A percentile compares a stretch with the other conserved stretches of the same genome.
Conservation (phyloP, 2,329 filamentous ascomycete genomes). For the Ophiostoma australiae region DNA sequence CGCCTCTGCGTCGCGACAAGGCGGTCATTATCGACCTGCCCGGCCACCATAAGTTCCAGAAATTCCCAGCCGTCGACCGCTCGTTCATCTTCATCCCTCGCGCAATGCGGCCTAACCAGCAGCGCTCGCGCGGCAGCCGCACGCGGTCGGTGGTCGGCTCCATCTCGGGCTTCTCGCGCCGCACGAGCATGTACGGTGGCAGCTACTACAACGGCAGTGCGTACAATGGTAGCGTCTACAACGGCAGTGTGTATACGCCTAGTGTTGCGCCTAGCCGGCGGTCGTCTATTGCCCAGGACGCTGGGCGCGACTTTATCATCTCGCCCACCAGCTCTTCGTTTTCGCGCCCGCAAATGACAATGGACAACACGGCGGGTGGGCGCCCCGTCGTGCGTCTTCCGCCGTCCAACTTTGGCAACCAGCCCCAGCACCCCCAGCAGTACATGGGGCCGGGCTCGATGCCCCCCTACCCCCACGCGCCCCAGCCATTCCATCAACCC, state of each 20-base stretch:
- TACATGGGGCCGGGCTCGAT: constrained; percentile 6
- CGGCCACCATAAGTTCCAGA: constrained; percentile 72
- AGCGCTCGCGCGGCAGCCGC: constrained; percentile 69
- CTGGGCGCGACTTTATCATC: constrained; percentile 66
- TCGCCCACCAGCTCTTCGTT: constrained; percentile 77
- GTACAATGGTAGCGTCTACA: constrained; percentile 53
- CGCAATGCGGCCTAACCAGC: constrained; percentile 86
- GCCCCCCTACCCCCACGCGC: not conserved
- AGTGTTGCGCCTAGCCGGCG: constrained; percentile 84
- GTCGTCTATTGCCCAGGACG: constrained; percentile 68
- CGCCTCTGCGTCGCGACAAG: constrained; percentile 90
- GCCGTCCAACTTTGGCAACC: constrained; percentile 43
- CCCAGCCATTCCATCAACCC: constrained; percentile 18
- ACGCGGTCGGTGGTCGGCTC: constrained; percentile 67
- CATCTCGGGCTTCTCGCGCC: constrained; percentile 63
- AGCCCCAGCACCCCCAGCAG: not conserved
- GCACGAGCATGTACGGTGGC: constrained; percentile 67
- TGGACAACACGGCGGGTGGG: constrained; percentile 49
- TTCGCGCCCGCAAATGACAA: constrained; percentile 58
- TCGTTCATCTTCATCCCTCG: constrained; percentile 98
- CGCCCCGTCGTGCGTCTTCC: constrained; percentile 76
- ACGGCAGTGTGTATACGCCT: constrained; percentile 62
- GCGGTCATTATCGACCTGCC: constrained; percentile 91
- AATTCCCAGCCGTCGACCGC: constrained; percentile 81
- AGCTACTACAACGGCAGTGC: constrained; percentile 64